Base-by-base conservation (phyloP, 2,329 filamentous ascomycete species). In the Sporothrix protearum region DNA sequence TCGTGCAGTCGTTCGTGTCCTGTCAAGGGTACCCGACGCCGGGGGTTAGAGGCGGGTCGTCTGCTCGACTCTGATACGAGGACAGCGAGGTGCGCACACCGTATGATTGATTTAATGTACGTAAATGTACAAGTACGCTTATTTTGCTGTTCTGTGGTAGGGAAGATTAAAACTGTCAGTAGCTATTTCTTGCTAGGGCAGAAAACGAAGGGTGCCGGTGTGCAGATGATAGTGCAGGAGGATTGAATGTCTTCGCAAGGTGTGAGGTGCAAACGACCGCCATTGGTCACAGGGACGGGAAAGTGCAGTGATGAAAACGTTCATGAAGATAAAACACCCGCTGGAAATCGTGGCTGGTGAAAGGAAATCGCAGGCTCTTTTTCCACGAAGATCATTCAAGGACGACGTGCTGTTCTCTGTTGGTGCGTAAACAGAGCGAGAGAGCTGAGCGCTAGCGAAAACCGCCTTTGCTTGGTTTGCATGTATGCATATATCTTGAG, bases 91-190 rank as follows among this genome's bases (percentile, higher is more conserved):
- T 19, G 36, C 36, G 22, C 59, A 45, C 59, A 28, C 36, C 59
- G 59, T 22, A 45, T 25, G 39, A 16, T 47, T 47, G 42, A n/a
- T n/a, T 47, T 47, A 14, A 12, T 47, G n/a, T 22, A 28, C 25
- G 14, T 10, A 36, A 36, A 30, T 59, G 33, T 22, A 42, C 8
- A 22, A 28, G 59, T 45, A 64, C 36, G 33, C 33, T 64, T 28
- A 19, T 64, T 64, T 66, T 25, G 42, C n/a, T 19, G 39, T 14
- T 49, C 63, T 66, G 42, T 8, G 30, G 28, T 28, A 25, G 61
- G 4, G 47, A 64, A n/a, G 61, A 30, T 49, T n/a, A n/a, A n/a
- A 8, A 28, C n/a, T 68, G 64, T 68, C 64, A 68, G 64, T 33
- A 4, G 9, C 3, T 53, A 5, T 51, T 53, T 42, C 47, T 36